Evolutionary conservation across 495 filamentous ascomycete genomes (phyloP), one percentile per base, ranked within the genome.

Genomic region (Annulohypoxylon bovei): DNA sequence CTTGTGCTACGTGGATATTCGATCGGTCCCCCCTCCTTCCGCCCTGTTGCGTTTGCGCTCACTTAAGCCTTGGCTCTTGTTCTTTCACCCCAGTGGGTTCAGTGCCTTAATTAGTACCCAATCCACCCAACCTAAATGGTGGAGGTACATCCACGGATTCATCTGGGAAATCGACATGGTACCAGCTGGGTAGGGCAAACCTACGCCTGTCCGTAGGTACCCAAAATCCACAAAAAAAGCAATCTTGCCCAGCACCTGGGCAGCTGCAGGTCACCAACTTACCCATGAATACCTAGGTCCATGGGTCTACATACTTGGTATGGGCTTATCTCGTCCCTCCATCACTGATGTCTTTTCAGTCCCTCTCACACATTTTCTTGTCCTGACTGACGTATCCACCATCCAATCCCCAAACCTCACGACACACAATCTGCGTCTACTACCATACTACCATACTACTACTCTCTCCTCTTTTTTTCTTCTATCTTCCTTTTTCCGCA

Each of bases 61-160:
- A 66, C 53, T 66, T 39, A 62, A 8, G 22, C 35, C 22, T 40
- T 25, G 12, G 25, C 9, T 39, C 6, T 30, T 44, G 22, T 6
- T 25, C 50, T 16, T 28, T 8, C 18, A 7, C 50, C 53, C 67
- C 44, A 54, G 62, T 58, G 50, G 40, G 58, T 56, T 72, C 69
- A 68, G 60, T 68, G 69, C 69, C 64, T 64, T 68, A 64, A 68
- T 72, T 72, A 64, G 64, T 72, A 72, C 69, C 69, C 69, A 72
- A 72, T 65, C 64, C 64, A 67, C 68, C 68, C 63, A 62, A 59
- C 62, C 44, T 23, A 58, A 56, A 46, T 35, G 25, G 50, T 22
- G 47, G 28, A 58, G 11, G 49, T 66, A 63, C 28, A 49, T 40
- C 37, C 37, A 40, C 9, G 14, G 14, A 40, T 16, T 12, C 37